These are phyloP conservation scores for Chalaropsis ovoidea DNA, from an alignment of 2,329 filamentous ascomycete species.

Conservation along the genomic window DNA sequence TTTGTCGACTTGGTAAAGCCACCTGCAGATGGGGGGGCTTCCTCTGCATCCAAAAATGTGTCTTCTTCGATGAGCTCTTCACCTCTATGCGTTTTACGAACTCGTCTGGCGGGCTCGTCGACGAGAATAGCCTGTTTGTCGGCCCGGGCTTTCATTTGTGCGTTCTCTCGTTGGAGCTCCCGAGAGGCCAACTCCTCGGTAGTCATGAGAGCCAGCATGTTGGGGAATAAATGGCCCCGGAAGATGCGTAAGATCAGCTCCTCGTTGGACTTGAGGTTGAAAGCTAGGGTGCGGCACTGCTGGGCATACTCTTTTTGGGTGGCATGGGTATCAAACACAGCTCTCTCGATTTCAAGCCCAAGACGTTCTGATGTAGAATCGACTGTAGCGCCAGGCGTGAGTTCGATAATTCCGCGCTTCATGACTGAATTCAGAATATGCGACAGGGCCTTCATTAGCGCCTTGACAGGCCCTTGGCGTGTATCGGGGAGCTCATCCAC, in stretches of 20 bases:
- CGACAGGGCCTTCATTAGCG: slow-evolving; percentile 58
- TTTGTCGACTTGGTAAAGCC: slow-evolving; percentile 22
- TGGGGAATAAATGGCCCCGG: slow-evolving; percentile 58
- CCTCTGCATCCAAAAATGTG: slow-evolving; percentile 33
- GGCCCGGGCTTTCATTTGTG: slow-evolving; percentile 63
- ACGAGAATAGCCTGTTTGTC: slow-evolving; percentile 81
- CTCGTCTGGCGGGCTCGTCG: slow-evolving; percentile 62
- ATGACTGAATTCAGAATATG: slow-evolving; percentile 56
- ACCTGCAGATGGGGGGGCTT: slow-evolving; percentile 28
- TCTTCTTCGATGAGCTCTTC: slow-evolving; percentile 82
- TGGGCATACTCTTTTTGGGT: slow-evolving; percentile 44
- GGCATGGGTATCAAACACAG: slow-evolving; percentile 48
- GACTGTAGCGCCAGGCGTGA: slow-evolving; percentile 53
- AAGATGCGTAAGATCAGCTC: slow-evolving; percentile 67
- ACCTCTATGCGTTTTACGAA: slow-evolving; percentile 87
- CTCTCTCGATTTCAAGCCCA: slow-evolving; percentile 70
- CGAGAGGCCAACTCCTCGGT: slow-evolving; percentile 85
- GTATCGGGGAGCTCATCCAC: slow-evolving; percentile 49
- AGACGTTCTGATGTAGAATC: slow-evolving; percentile 58
- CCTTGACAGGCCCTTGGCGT: slow-evolving; percentile 59
- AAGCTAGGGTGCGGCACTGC: slow-evolving; percentile 65
- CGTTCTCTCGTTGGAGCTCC: slow-evolving; percentile 69
- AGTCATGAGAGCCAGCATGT: slow-evolving; percentile 77
- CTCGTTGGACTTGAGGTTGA: slow-evolving; percentile 83
- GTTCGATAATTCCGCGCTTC: slow-evolving; percentile 52